Evolutionary conservation across 495 filamentous ascomycete genomes (phyloP).

Genomic region (Cryomyces minteri): DNA sequence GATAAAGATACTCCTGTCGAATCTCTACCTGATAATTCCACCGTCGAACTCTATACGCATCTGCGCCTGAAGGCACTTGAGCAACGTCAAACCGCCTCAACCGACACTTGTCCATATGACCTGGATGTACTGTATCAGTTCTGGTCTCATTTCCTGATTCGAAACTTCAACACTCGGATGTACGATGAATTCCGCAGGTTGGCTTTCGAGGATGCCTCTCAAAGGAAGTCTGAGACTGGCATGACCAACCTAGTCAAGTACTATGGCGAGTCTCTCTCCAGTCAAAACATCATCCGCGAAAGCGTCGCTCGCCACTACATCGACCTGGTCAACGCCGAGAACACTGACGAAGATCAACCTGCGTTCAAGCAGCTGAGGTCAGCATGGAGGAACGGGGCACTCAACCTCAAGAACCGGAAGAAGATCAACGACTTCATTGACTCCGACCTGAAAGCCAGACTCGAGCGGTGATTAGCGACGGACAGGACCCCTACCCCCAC

Average conservation of each 20-base stretch:
- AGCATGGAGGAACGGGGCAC: slow-evolving; percentile 32
- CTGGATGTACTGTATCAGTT: slow-evolving; percentile 56
- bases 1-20: slow-evolving; percentile 23
- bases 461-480: slow-evolving; percentile 13
- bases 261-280: slow-evolving; percentile 35
- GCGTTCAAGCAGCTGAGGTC: slow-evolving; percentile 31
- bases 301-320: slow-evolving; percentile 35
- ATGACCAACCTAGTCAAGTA: slow-evolving; percentile 37
- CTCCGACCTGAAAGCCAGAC: slow-evolving; percentile 22
- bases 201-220: slow-evolving; percentile 46
- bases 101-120: slow-evolving; percentile 32
- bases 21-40: slow-evolving; percentile 23
- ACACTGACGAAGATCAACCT: slow-evolving; percentile 16
- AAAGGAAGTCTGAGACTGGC: slow-evolving; percentile 29
- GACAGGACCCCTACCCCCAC: background rate
- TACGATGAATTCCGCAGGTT: slow-evolving; percentile 61
- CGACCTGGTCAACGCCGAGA: slow-evolving; percentile 28
- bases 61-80: slow-evolving; percentile 38
- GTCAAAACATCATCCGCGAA: slow-evolving; percentile 28
- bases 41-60: slow-evolving; percentile 33
- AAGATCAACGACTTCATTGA: slow-evolving; percentile 29
- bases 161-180: slow-evolving; percentile 60
- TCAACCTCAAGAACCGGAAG: slow-evolving; percentile 36
- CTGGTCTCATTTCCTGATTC: slow-evolving; percentile 61
- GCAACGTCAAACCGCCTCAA: slow-evolving; percentile 30